A percentile compares a stretch with the other conserved stretches of the same genome.
These are phyloP conservation scores for Termitomyces sp. DNA, from an alignment of 768 basidiomycete species.

Conservation along the genomic window DNA sequence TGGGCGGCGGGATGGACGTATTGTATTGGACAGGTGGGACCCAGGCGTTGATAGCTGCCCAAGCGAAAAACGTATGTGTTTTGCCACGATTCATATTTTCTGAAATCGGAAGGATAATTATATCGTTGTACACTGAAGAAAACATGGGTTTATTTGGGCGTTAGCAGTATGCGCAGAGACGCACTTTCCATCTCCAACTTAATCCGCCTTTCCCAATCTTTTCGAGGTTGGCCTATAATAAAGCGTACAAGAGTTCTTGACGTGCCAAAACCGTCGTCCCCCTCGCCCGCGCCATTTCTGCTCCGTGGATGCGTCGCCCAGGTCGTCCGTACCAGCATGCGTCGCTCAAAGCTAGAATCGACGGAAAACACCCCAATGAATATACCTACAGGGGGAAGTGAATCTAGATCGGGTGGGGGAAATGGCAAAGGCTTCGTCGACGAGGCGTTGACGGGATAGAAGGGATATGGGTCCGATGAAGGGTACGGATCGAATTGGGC, in stretches of 20 bases:
- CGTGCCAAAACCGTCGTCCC: slow-evolving; percentile 69
- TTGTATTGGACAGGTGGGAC: slow-evolving; percentile 73
- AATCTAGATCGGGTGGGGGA: slow-evolving; percentile 69
- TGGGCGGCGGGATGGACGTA: slow-evolving; percentile 37
- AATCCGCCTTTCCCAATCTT: slow-evolving; percentile 74
- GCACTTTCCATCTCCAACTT: slow-evolving; percentile 87
- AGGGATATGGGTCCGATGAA: slow-evolving; percentile 31
- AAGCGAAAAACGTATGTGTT: slow-evolving; percentile 85
- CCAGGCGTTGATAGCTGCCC: slow-evolving; percentile 89
- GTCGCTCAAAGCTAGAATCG: slow-evolving; percentile 78
- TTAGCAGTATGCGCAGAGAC: slow-evolving; percentile 16
- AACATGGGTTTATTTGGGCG: background rate
- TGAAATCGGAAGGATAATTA: slow-evolving; percentile 72
- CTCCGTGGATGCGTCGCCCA: slow-evolving; percentile 85
- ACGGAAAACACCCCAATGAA: slow-evolving; percentile 89
- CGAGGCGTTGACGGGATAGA: slow-evolving; percentile 24
- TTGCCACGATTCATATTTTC: slow-evolving; percentile 99
- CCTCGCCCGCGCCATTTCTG: slow-evolving; percentile 63
- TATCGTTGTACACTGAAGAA: slow-evolving; percentile 72
- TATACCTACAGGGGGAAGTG: slow-evolving; percentile 77
- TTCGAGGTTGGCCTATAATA: slow-evolving; percentile 79
- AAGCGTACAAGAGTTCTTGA: slow-evolving; percentile 86
- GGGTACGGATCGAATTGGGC: slow-evolving; percentile 33
- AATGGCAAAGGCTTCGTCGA: slow-evolving; percentile 41
- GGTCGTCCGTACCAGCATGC: slow-evolving; percentile 82